Evolutionary conservation across 768 basidiomycete genomes (phyloP), one percentile per base, ranked within the genome.

Genomic region (Pleurotus giganteus): DNA sequence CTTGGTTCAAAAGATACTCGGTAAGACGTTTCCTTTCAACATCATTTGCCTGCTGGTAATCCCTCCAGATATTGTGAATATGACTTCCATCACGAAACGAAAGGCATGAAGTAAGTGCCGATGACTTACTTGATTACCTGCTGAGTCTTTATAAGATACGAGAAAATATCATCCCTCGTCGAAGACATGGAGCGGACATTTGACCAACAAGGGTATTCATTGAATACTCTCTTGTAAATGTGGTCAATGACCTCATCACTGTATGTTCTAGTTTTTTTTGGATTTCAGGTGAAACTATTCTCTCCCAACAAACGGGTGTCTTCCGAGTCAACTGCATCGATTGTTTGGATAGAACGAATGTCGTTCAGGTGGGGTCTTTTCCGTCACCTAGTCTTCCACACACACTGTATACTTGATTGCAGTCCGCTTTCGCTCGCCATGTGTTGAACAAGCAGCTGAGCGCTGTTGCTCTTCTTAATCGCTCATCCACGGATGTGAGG

Each of bases 271-370:
- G 89, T 27, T 95, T 89, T 65, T 81, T 91, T 56, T 94, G 93
- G 91, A 80, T 89, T 17, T 88, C 88, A 1, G 80, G 88, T 53
- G 74, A 83, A 27, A 73, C 73, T 12, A 74, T 87, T 11, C 76
- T 95, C 67, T 87, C 91, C 4, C 80, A 84, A 63, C 95, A 98
- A 67, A 86, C 83, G 55, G 93, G 92, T 1, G 84, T 88, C 2
- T 97, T 91, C 70, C 83, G 95, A 3, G 82, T 94, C 21, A 98
- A 96, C 64, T 98, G 96, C 66, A 95, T 98, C 42, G 96, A 98
- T 65, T 96, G 94, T 63, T 73, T 98, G 37, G 96, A 98, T 65
- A 76, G 96, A 49, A 98, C 96, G 12, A 97, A 96, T 65, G 95
- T 97, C 21, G 91, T 97, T 7, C 88, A 93, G 79, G 92, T 86